These are phyloP conservation scores for Candida sanyiensis DNA, from an alignment of 805 yeast genomes.

Conservation along the genomic window DNA sequence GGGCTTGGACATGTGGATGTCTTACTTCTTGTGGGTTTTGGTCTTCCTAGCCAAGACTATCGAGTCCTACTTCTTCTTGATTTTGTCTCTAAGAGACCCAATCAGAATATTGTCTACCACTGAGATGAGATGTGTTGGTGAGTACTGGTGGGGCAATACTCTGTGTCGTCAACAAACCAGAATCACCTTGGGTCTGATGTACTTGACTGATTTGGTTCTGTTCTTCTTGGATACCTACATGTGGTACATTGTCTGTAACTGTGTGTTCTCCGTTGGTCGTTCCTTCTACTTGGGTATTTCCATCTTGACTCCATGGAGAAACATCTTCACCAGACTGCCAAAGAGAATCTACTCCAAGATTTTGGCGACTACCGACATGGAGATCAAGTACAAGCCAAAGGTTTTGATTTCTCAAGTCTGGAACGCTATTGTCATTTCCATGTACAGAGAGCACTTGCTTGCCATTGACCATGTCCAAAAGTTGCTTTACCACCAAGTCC, in stretches of 20 bases:
- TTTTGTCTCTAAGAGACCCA: slow-evolving; percentile 88
- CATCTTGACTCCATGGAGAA: slow-evolving; percentile 99
- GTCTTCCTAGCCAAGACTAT: slow-evolving; percentile 84
- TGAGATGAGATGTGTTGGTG: slow-evolving; percentile 94
- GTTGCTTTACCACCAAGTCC: slow-evolving; percentile 96
- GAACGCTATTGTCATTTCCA: slow-evolving; percentile 98
- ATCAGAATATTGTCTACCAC: slow-evolving; percentile 81
- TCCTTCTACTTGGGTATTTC: slow-evolving; percentile 99
- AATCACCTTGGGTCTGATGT: slow-evolving; percentile 89
- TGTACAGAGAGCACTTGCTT: slow-evolving; percentile 98
- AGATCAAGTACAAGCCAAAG: slow-evolving; percentile 97
- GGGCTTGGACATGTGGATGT: slow-evolving; percentile 95
- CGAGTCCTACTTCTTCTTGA: slow-evolving; percentile 92
- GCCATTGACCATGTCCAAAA: slow-evolving; percentile 99
- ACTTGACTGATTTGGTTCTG: slow-evolving; percentile 83
- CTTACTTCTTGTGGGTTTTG: slow-evolving; percentile 82
- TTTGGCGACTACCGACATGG: slow-evolving; percentile 98
- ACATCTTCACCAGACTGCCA: slow-evolving; percentile 94
- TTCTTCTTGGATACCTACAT: slow-evolving; percentile 98
- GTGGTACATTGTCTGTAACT: slow-evolving; percentile 97
- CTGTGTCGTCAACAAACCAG: slow-evolving; percentile 84
- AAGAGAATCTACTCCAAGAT: slow-evolving; percentile 98
- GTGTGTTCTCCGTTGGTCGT: slow-evolving; percentile 93
- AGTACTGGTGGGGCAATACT: slow-evolving; percentile 72
- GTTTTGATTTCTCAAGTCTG: slow-evolving; percentile 97